These are phyloP conservation scores for Ramaria sp. DNA, from an alignment of 768 basidiomycete species.

Conservation along the genomic window DNA sequence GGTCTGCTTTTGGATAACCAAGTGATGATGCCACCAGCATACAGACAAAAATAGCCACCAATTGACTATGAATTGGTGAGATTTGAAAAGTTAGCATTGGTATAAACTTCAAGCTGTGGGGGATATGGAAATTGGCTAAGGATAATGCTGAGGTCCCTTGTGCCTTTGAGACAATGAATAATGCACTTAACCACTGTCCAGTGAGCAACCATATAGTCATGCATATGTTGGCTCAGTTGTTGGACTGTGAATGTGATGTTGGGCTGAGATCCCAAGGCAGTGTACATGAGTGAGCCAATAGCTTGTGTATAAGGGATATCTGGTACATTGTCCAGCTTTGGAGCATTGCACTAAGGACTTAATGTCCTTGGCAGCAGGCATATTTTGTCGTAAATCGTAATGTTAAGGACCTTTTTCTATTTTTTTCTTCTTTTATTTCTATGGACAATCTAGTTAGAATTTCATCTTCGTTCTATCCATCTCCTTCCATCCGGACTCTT, in stretches of 20 bases:
- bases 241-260: conserved; percentile 22
- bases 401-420: too few relatives aligned
- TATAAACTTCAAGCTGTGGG: too few relatives aligned
- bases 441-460: too few relatives aligned
- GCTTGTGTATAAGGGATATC: conserved; percentile 15
- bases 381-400: too few relatives aligned
- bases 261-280: conserved; percentile 21
- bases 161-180: conserved; percentile 22
- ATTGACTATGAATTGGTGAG: too few relatives aligned
- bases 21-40: too few relatives aligned
- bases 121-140: background rate
- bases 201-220: conserved; percentile 16
- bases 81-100: too few relatives aligned
- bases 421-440: too few relatives aligned
- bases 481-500: too few relatives aligned
- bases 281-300: conserved; percentile 24
- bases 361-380: conserved; percentile 10
- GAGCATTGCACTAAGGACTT: background rate
- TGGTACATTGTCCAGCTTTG: background rate
- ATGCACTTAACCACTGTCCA: conserved; percentile 17
- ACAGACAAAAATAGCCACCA: too few relatives aligned
- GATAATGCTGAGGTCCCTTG: conserved; percentile 9
- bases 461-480: too few relatives aligned
- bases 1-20: too few relatives aligned
- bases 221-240: conserved; percentile 16